These are phyloP conservation scores for Usnea hakonensis DNA, from an alignment of 495 filamentous ascomycete genomes.

Conservation along the genomic window DNA sequence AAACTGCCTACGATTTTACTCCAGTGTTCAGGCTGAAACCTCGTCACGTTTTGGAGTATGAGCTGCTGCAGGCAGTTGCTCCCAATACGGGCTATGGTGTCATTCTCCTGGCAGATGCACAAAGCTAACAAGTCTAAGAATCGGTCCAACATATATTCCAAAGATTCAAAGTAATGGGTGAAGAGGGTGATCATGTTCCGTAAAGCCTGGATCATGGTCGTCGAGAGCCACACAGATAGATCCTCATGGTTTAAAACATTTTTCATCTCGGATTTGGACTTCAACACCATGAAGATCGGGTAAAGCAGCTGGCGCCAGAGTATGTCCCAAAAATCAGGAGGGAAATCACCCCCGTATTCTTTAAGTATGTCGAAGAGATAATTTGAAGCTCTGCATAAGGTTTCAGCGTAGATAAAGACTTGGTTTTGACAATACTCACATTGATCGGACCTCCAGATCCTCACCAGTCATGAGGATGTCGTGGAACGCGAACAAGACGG, in stretches of 20 bases:
- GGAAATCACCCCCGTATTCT: constrained; percentile 83
- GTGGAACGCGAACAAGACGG: constrained; percentile 94
- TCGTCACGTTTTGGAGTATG: constrained; percentile 89
- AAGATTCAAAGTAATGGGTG: constrained; percentile 91
- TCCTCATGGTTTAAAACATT: constrained; percentile 92
- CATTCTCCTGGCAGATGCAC: constrained; percentile 98
- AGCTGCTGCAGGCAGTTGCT: constrained; percentile 96
- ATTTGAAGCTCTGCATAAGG: constrained; percentile 62
- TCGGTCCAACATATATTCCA: constrained; percentile 94
- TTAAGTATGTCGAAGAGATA: constrained; percentile 94
- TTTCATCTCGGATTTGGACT: constrained; percentile 90
- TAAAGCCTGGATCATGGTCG: constrained; percentile 97
- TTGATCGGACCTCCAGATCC: constrained; percentile 90
- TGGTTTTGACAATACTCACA: constrained; percentile 28
- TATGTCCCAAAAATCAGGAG: constrained; percentile 94
- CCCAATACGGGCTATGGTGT: constrained; percentile 94
- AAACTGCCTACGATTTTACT: constrained; percentile 88
- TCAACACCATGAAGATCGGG: constrained; percentile 96
- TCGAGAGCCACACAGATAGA: constrained; percentile 97
- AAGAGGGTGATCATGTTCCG: constrained; percentile 98
- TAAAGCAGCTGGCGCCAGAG: constrained; percentile 94
- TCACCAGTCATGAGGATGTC: constrained; percentile 99
- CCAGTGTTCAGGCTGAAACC: constrained; percentile 85
- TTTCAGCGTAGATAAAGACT: background rate
- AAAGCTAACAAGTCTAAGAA: constrained; percentile 88